These are phyloP conservation scores for Periconia macrospinosa DNA, from an alignment of 2,329 filamentous ascomycete genomes.

Conservation along the genomic window DNA sequence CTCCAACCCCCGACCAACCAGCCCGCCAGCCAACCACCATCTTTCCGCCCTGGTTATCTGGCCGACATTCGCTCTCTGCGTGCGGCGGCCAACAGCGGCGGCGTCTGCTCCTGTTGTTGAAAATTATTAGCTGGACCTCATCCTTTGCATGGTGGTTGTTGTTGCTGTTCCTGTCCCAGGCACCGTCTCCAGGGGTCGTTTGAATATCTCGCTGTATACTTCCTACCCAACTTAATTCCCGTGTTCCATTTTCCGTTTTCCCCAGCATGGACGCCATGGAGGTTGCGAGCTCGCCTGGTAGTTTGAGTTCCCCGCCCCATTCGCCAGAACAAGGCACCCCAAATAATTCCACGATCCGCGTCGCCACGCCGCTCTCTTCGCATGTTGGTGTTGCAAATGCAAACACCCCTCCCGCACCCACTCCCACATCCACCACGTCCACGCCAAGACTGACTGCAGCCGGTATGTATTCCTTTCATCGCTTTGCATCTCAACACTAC, in stretches of 20 bases:
- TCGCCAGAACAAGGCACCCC: slow-evolving; percentile 39
- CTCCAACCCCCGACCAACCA: background rate
- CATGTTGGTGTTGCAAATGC: slow-evolving; percentile 30
- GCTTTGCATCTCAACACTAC: background rate
- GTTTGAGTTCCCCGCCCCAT: slow-evolving; percentile 42
- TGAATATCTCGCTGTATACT: slow-evolving; percentile 2
- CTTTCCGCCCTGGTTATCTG: background rate
- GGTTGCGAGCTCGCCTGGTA: slow-evolving; percentile 39
- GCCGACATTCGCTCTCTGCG: background rate
- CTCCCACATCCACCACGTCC: slow-evolving; percentile 19
- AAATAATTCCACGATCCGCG: slow-evolving; percentile 34
- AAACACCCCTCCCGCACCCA: slow-evolving; percentile 16
- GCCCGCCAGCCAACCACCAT: slow-evolving; percentile 13
- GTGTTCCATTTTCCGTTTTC: slow-evolving; percentile 11
- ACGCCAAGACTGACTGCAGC: slow-evolving; percentile 39
- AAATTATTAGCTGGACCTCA: no score
- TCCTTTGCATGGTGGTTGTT: background rate
- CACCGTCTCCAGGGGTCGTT: background rate
- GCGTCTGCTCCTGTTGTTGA: no score
- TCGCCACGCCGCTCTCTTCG: slow-evolving; percentile 12
- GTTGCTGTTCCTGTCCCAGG: slow-evolving; percentile 3
- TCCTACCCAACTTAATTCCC: no score
- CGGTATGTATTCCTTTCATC: slow-evolving; percentile 14
- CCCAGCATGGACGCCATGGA: slow-evolving; percentile 33
- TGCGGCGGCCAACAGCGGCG: no score